Evolutionary conservation across 2,329 filamentous ascomycete genomes (phyloP), one percentile per base, ranked within the genome.

Genomic region (Pseudogymnoascus pannorum): DNA sequence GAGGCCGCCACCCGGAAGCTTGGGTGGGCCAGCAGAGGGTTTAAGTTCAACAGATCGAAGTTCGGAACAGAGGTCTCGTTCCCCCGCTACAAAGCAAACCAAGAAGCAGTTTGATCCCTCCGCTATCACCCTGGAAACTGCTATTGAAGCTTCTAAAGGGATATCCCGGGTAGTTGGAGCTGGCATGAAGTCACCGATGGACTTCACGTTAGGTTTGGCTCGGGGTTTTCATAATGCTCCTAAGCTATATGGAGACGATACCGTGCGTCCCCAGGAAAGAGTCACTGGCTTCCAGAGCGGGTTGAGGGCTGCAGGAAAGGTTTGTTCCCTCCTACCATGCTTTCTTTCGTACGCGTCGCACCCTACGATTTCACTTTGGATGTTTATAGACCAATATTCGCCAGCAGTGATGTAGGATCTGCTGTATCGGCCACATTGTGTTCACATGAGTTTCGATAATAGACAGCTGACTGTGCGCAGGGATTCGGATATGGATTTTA

Each of bases 151-250:
- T 24, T 60, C 40, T 11, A 60, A 60, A n/a, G 40, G 58, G 9
- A 51, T 60, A 42, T 60, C 35, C 9, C 83, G 86, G n/a, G 87
- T 94, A 57, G 84, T 92, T 4, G 81, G 82, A 9, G 86, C 88
- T n/a, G 84, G 89, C 4, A 79, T 93, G 63, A 90, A 89, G 67
- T 87, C 87, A 1, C 92, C 92, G 0, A 87, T 94, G 80, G 91
- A 96, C 71, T 88, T 96, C 65, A 90, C 89, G 40, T 75, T 96
- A 42, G 89, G 89, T 0, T 75, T 96, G 36, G 88, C 92, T 0
- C 89, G 88, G 72, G 92, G 92, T 0, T 95, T 96, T 71, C 88
- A 93, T 70, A 96, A 96, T 68, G 87, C 89, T 5, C 92, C 92
- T 0, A 87, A 84, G 66, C 77, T 96, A 1, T 96, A 96, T 70